Conservation (phyloP, 371 early-diverging fungal species). For the Circinella minor region DNA sequence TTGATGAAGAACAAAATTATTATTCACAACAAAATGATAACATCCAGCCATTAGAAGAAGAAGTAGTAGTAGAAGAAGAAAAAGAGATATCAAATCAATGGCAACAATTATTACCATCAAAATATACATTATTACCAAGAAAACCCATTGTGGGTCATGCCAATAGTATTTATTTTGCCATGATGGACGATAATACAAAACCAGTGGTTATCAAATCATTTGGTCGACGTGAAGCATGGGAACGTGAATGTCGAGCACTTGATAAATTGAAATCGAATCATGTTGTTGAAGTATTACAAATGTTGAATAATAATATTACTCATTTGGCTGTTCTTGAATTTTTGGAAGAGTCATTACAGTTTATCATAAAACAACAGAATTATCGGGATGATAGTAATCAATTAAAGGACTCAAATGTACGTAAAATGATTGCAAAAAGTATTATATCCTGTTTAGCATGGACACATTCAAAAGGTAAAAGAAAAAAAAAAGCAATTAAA, state of each 20-base stretch:
- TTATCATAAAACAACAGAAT: not conserved
- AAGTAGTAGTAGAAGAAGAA: not conserved
- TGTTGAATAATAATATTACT: conserved; percentile 24
- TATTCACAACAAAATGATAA: too few species aligned
- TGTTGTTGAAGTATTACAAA: conserved; percentile 46
- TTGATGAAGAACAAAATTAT: conserved; percentile 15
- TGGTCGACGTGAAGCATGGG: conserved; percentile 58
- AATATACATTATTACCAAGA: not conserved
- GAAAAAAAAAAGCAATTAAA: not conserved
- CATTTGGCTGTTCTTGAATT: conserved; percentile 47
- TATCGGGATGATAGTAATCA: not conserved
- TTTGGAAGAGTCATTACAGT: conserved; percentile 37
- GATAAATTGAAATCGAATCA: conserved; percentile 41
- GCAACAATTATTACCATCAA: not conserved
- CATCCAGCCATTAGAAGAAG: too few species aligned
- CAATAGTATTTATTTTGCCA: conserved; percentile 45
- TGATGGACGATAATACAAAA: conserved; percentile 8
- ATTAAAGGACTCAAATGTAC: not conserved
- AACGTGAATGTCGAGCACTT: conserved; percentile 49
- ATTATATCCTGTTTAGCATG: conserved; percentile 33
- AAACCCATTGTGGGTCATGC: conserved; percentile 44
- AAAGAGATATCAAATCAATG: not conserved
- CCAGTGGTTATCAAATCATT: conserved; percentile 41
- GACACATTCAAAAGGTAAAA: conserved; percentile 31
- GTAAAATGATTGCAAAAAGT: conserved; percentile 6